These are phyloP conservation scores for Starmera caribaea DNA, from an alignment of 805 yeast species.

Conservation along the genomic window DNA sequence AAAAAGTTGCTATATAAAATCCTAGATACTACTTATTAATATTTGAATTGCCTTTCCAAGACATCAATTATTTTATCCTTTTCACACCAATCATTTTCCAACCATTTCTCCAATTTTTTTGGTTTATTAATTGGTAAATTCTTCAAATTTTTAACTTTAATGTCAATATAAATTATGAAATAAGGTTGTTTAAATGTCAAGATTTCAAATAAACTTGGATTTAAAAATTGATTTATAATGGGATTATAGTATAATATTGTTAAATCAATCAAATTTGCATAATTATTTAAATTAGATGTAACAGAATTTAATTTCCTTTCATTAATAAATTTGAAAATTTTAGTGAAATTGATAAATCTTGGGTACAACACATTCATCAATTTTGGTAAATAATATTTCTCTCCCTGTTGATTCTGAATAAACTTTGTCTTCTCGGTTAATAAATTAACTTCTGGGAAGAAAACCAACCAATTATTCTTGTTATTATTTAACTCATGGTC, in stretches of 20 bases:
- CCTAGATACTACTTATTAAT: too few relatives aligned
- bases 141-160: slow-evolving; percentile 24
- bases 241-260: slow-evolving; percentile 30
- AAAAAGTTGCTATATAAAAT: slow-evolving; percentile 40
- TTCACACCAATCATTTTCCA: slow-evolving; percentile 63
- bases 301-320: slow-evolving; percentile 9
- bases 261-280: slow-evolving; percentile 20
- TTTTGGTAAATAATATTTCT: slow-evolving; percentile 49
- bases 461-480: slow-evolving; percentile 49
- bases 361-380: slow-evolving; percentile 66
- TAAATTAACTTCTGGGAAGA: slow-evolving; percentile 83
- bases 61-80: slow-evolving; percentile 47
- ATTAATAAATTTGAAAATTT: slow-evolving; percentile 26
- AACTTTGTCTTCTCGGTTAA: slow-evolving; percentile 37
- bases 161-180: slow-evolving; percentile 18
- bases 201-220: slow-evolving; percentile 29
- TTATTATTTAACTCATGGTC: slow-evolving; percentile 24
- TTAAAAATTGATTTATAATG: slow-evolving; percentile 17
- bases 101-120: slow-evolving; percentile 58
- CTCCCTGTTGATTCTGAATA: slow-evolving; percentile 44
- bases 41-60: slow-evolving; percentile 24
- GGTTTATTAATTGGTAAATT: slow-evolving; percentile 41
- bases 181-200: slow-evolving; percentile 22
- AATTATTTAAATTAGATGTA: slow-evolving; percentile 5
- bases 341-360: slow-evolving; percentile 50